These are phyloP conservation scores for Hyaloraphidium curvatum DNA, from an alignment of 192 early-diverging fungal species.

Conservation along the genomic window DNA sequence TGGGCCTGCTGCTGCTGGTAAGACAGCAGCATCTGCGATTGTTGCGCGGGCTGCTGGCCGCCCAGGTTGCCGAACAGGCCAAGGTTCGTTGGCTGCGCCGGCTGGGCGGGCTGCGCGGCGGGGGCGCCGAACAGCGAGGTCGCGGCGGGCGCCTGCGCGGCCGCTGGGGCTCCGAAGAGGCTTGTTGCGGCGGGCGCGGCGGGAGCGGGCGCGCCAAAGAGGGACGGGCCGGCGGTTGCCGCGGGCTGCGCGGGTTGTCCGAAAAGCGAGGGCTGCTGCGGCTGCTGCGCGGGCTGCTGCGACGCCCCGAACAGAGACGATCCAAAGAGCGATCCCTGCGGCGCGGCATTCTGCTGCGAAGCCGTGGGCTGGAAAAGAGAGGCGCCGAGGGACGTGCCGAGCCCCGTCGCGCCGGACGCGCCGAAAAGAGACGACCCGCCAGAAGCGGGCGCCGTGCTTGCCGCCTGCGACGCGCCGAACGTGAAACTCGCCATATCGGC, in stretches of 20 bases:
- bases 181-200: not conserved
- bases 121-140: not conserved
- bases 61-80: not conserved
- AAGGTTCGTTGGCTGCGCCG: not conserved
- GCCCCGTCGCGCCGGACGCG: too few relatives aligned
- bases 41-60: not conserved
- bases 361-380: too few relatives aligned
- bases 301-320: too few relatives aligned
- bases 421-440: too few relatives aligned
- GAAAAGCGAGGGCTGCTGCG: not conserved
- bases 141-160: not conserved
- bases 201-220: slow-evolving; percentile 1
- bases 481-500: too few relatives aligned
- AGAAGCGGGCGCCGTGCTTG: too few relatives aligned
- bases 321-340: too few relatives aligned
- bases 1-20: not conserved
- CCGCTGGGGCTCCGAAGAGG: not conserved
- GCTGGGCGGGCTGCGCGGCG: not conserved
- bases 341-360: too few relatives aligned
- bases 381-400: too few relatives aligned
- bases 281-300: not conserved
- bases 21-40: too few relatives aligned
- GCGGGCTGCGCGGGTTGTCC: not conserved
- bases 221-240: not conserved
- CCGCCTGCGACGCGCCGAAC: too few relatives aligned